A percentile compares a stretch with the other conserved stretches of the same genome.
phyloP scores from a whole-genome alignment of 371 early-diverging fungal genomes.

The Mortierella sp. region DNA sequence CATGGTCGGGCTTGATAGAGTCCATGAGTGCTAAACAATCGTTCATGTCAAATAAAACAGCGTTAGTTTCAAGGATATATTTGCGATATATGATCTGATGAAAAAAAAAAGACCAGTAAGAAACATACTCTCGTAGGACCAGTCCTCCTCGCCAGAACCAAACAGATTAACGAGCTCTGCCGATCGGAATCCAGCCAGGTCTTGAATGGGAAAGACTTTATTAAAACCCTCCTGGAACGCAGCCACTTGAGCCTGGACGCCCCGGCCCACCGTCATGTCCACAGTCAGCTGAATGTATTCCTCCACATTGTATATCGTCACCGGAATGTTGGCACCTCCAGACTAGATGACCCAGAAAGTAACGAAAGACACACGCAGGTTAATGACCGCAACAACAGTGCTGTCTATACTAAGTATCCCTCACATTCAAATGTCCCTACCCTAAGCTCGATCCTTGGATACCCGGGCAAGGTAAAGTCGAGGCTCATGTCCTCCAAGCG shows the following conservation, averaged over 20 bases:
- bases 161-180: slow-evolving; percentile 80
- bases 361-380: too few relatives aligned
- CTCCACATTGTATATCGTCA: slow-evolving; percentile 81
- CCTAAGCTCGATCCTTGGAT: slow-evolving; percentile 70
- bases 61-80: neutral
- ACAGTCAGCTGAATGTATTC: slow-evolving; percentile 75
- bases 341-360: slow-evolving; percentile 27
- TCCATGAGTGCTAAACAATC: slow-evolving; percentile 66
- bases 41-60: slow-evolving; percentile 5
- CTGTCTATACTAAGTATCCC: too few relatives aligned
- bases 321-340: slow-evolving; percentile 72
- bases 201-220: slow-evolving; percentile 76
- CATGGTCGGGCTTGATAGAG: slow-evolving; percentile 89
- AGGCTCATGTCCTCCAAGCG: slow-evolving; percentile 76
- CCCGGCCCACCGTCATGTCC: slow-evolving; percentile 78
- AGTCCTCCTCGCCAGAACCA: slow-evolving; percentile 80
- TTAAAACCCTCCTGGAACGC: slow-evolving; percentile 89
- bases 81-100: too few relatives aligned
- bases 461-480: slow-evolving; percentile 90
- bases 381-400: too few relatives aligned
- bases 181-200: slow-evolving; percentile 74
- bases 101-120: too few relatives aligned
- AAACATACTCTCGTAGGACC: slow-evolving; percentile 75
- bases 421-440: too few relatives aligned
- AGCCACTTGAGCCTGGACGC: slow-evolving; percentile 76